These are phyloP conservation scores for Neonectria hederae DNA, from an alignment of 2,329 filamentous ascomycete genomes.

Conservation along the genomic window DNA sequence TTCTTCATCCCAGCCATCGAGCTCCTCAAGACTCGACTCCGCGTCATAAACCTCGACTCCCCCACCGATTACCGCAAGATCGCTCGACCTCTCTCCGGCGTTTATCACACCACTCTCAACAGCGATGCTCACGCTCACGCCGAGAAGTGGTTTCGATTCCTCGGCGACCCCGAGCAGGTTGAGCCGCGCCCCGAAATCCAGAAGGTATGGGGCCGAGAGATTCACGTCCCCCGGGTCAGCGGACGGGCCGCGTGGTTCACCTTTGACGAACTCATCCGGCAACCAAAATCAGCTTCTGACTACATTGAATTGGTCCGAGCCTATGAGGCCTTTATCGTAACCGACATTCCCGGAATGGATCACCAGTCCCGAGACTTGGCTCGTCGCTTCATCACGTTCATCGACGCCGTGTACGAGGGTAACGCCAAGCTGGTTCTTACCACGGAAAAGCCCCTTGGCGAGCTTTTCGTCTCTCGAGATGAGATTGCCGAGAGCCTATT, in stretches of 20 bases:
- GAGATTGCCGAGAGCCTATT: slow-evolving; percentile 71
- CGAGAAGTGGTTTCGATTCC: slow-evolving; percentile 94
- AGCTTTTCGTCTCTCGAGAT: slow-evolving; percentile 82
- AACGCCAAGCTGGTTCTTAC: slow-evolving; percentile 96
- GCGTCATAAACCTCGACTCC: slow-evolving; percentile 94
- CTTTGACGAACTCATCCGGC: slow-evolving; percentile 90
- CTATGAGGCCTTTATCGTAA: slow-evolving; percentile 93
- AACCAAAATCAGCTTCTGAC: slow-evolving; percentile 90
- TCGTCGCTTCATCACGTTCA: slow-evolving; percentile 94
- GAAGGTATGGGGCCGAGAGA: slow-evolving; percentile 91
- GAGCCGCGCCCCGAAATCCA: slow-evolving; percentile 81
- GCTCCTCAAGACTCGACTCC: slow-evolving; percentile 83
- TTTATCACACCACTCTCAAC: slow-evolving; percentile 92
- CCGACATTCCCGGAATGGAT: slow-evolving; percentile 92
- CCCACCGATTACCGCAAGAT: slow-evolving; percentile 98
- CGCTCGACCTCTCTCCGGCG: slow-evolving; percentile 87
- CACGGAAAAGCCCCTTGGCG: slow-evolving; percentile 82
- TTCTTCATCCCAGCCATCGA: slow-evolving; percentile 96
- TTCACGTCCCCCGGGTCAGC: slow-evolving; percentile 86
- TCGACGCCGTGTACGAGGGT: slow-evolving; percentile 93
- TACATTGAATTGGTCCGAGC: slow-evolving; percentile 90
- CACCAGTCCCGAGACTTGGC: slow-evolving; percentile 86
- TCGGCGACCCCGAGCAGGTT: slow-evolving; percentile 83
- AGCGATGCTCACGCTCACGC: slow-evolving; percentile 80
- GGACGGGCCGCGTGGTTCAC: slow-evolving; percentile 90